Evolutionary conservation across 2,329 filamentous ascomycete species (phyloP).

Genomic region (Verticillium dahliae): DNA sequence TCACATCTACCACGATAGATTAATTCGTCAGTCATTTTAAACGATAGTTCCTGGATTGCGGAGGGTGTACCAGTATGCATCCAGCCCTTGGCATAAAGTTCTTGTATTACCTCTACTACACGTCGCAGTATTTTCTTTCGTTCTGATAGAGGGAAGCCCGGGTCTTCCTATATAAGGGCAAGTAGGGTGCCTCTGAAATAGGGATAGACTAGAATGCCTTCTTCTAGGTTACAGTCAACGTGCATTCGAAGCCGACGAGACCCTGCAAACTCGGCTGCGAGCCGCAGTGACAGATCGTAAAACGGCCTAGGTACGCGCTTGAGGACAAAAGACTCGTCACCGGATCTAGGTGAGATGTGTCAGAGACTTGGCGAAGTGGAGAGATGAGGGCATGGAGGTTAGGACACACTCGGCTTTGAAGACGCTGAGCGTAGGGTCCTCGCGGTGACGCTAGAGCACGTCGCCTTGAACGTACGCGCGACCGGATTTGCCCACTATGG

Average conservation of each 20-base stretch:
- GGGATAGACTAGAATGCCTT: constrained; percentile 25
- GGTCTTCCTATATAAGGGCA: constrained; percentile 21
- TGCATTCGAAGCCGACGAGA: constrained; percentile 26
- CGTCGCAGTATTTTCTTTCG: constrained; percentile 24
- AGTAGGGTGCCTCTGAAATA: constrained; percentile 26
- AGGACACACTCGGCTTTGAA: constrained; percentile 26
- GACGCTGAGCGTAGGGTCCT: constrained; percentile 14
- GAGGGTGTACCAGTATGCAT: constrained; percentile 23
- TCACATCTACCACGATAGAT: constrained; percentile 24
- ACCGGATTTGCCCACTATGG: constrained; percentile 25
- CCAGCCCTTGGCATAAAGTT: constrained; percentile 27
- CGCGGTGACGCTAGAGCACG: constrained; percentile 19
- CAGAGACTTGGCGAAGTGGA: constrained; percentile 6
- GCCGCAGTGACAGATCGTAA: constrained; percentile 22
- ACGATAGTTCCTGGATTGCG: constrained; percentile 8
- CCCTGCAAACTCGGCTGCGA: constrained; percentile 22
- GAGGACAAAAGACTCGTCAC: constrained; percentile 21
- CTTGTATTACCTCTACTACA: constrained; percentile 24
- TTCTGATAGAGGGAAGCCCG: constrained; percentile 19
- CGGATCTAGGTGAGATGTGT: constrained; percentile 18
- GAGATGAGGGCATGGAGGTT: constrained; percentile 10
- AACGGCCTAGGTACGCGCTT: constrained; percentile 22
- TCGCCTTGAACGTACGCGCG: constrained; percentile 23
- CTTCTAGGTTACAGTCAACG: constrained; percentile 24
- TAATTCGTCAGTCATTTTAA: constrained; percentile 13